Evolutionary conservation across 2,329 filamentous ascomycete genomes (phyloP).

Genomic region (Tolypocladium nubicola): DNA sequence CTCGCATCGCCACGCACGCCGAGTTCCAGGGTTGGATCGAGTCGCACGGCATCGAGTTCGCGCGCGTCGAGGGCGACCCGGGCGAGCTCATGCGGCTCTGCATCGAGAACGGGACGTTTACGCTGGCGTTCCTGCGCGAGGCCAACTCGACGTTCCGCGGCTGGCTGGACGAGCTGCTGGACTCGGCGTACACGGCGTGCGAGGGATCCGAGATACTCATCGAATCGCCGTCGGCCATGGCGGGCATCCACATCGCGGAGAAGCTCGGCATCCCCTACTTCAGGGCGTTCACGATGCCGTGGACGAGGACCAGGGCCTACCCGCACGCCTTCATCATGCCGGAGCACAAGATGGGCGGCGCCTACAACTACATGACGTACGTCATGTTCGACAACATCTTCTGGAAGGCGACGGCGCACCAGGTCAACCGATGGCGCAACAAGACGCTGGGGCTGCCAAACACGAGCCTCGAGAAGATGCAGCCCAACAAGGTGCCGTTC

Average conservation of each 20-base stretch:
- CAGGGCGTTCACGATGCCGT: conserved; percentile 96
- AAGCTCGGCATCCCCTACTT: conserved; percentile 90
- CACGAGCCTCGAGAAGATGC: conserved; percentile 81
- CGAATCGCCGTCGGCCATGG: conserved; percentile 94
- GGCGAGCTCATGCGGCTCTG: conserved; percentile 92
- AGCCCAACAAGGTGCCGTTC: conserved; percentile 95
- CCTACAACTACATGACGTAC: conserved; percentile 92
- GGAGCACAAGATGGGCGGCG: conserved; percentile 86
- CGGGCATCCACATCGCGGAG: conserved; percentile 94
- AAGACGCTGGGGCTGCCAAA: conserved; percentile 66
- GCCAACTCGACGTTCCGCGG: conserved; percentile 79
- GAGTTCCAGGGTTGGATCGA: conserved; percentile 88
- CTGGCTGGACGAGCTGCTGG: conserved; percentile 88
- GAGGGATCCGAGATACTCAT: conserved; percentile 83
- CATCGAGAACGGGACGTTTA: conserved; percentile 96
- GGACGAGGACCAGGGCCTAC: conserved; percentile 91
- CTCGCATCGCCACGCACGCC: conserved; percentile 80
- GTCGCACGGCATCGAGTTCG: conserved; percentile 89
- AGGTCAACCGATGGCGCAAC: conserved; percentile 89
- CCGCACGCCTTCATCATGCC: conserved; percentile 93
- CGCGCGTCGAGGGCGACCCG: conserved; percentile 79
- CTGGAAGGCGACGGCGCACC: conserved; percentile 85
- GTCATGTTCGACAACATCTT: conserved; percentile 95
- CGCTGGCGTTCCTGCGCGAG: conserved; percentile 78
- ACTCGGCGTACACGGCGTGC: conserved; percentile 73